These are phyloP conservation scores for Scenedesmus sp. DNA, from an alignment of 163 green algal genomes.

Conservation along the genomic window DNA sequence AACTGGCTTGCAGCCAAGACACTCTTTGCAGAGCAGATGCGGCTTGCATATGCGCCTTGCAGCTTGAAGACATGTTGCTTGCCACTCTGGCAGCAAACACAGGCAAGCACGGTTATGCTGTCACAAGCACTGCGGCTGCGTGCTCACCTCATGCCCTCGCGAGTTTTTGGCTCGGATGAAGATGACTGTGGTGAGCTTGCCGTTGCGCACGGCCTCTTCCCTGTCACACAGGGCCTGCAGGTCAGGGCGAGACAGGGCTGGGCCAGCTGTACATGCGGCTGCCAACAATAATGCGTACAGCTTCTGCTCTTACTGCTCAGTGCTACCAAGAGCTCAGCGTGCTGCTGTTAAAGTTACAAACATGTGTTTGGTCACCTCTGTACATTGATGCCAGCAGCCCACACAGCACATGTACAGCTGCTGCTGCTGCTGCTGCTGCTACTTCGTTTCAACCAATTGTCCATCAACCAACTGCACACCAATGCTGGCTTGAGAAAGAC, in stretches of 20 bases:
- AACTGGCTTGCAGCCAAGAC: neutral
- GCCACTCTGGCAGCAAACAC: neutral
- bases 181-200: constrained; percentile 91
- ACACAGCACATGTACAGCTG: too few species aligned
- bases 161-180: constrained; percentile 90
- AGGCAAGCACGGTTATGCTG: neutral
- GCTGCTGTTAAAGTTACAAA: too few species aligned
- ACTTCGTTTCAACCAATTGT: neutral
- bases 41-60: neutral
- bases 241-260: too few species aligned
- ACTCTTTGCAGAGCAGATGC: neutral
- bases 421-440: neutral
- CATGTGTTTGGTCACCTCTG: too few species aligned
- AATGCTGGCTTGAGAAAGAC: neutral
- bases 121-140: neutral
- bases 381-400: too few species aligned
- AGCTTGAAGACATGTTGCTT: too few species aligned
- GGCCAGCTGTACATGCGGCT: too few species aligned
- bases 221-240: constrained; percentile 76
- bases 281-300: too few species aligned
- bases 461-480: neutral
- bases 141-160: constrained; percentile 73
- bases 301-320: too few species aligned
- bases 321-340: too few species aligned
- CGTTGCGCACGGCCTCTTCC: constrained; percentile 90